Base-by-base conservation (phyloP, 768 basidiomycete genomes). In the Coprinopsis marcescibilis region DNA sequence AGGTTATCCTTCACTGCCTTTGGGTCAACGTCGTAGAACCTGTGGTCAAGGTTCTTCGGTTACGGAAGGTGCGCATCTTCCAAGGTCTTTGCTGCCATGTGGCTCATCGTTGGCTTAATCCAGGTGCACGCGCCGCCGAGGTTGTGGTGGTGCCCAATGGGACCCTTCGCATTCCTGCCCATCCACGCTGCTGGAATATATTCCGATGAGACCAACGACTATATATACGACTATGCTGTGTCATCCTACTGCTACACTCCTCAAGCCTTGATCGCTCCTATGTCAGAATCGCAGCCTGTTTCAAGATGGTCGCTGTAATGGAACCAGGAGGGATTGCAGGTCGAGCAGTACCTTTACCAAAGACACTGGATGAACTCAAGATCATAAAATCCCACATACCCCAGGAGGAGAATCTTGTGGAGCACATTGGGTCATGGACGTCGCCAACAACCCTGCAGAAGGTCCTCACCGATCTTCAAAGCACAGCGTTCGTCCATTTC, bases 241-340 rank as follows among this genome's bases (percentile, higher is more conserved):
- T 40, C 38, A 14, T 40, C 14, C 3, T 35, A 35, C 34, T 35
- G 34, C 34, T 3, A n/a, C 34, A 15, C 34, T 19, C 34, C 34
- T 11, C 38, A 17, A 21, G 38, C 15, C 15, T 21, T 40, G 2
- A 17, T 40, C 38, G 8, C 38, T 13, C 15, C 19, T 21, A 13
- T 21, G 24, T 21, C 38, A 4, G 38, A 40, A 3, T 14, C n/a
- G 8, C 13, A 14, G 5, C 38, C 24, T 4, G 23, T 13, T 40
- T 40, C 38, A 40, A 17, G 38, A 40, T 40, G 38, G 15, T 40
- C 14, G 38, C 20, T 21, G 38, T 40, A 40, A 40, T 40, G 5
- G 38, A 40, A 17, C 38, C 38, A n/a, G n/a, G n/a, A n/a, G n/a
- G n/a, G n/a, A n/a, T n/a, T n/a, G n/a, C n/a, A n/a, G n/a, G n/a